Percentiles rank a stretch among this genome's conserved stretches.
These are phyloP conservation scores for Trichoderma sp. DNA, from an alignment of 2,329 filamentous ascomycete genomes.

Conservation along the genomic window DNA sequence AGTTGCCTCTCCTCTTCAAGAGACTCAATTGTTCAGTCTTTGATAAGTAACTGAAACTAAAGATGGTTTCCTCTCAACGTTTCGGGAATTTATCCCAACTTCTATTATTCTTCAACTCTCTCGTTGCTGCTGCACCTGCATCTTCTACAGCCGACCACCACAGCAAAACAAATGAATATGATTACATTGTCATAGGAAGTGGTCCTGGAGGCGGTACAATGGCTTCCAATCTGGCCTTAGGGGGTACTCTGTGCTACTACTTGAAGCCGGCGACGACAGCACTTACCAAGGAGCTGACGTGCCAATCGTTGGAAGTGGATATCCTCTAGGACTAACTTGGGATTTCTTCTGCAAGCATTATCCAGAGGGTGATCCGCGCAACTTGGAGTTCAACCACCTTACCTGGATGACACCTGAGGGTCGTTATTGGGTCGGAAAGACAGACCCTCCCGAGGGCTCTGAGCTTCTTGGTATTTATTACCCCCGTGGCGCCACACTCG, in stretches of 20 bases:
- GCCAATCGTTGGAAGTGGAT: not conserved
- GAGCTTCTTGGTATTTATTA: not conserved
- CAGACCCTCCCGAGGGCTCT: not conserved
- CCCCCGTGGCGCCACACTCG: not conserved
- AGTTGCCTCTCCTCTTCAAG: not conserved
- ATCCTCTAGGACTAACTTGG: not conserved
- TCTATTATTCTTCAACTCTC: not conserved
- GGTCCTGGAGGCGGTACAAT: not conserved
- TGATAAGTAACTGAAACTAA: not conserved
- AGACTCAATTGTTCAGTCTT: rapidly evolving
- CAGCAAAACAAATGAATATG: not conserved
- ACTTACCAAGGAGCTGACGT: not conserved
- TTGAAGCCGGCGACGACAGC: not conserved
- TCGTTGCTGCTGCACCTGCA: not conserved
- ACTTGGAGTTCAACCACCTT: not conserved
- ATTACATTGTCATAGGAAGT: not conserved
- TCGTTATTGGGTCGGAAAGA: not conserved
- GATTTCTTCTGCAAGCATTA: not conserved
- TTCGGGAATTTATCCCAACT: not conserved
- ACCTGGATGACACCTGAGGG: not conserved
- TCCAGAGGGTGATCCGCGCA: not conserved
- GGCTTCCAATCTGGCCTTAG: not conserved
- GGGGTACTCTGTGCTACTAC: not conserved
- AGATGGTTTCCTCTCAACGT: not conserved
- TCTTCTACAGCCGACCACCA: not conserved